Evolutionary conservation across 164 flowering plant species (phyloP).

Genomic region (Sextonia rubra): DNA sequence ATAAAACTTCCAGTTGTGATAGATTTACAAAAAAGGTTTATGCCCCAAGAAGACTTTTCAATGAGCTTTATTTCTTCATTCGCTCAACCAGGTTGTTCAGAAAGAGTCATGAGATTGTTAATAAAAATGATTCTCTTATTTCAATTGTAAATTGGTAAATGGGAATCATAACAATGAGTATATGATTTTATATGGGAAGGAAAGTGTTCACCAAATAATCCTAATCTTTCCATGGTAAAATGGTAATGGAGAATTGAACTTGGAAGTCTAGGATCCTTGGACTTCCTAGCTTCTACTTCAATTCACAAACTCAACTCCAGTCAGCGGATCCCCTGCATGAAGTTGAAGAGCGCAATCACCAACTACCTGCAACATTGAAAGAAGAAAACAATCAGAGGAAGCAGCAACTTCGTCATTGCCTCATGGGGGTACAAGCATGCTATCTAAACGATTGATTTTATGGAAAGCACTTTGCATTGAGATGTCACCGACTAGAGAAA

Average conservation of each 20-base stretch:
- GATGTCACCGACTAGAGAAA: background rate
- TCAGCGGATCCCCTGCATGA: conserved; percentile 56
- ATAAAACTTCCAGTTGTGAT: no score
- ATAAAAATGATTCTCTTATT: no score
- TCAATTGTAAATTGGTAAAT: no score
- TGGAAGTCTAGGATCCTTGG: background rate
- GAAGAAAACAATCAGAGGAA: background rate
- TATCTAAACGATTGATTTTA: background rate
- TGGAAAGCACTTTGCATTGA: background rate
- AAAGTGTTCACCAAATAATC: no score
- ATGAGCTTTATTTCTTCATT: no score
- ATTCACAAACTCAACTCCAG: conserved; percentile 66
- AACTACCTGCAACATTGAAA: conserved; percentile 41
- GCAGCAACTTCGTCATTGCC: background rate
- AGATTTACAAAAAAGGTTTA: no score
- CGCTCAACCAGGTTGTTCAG: no score
- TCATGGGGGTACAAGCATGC: background rate
- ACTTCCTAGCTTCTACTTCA: conserved; percentile 18
- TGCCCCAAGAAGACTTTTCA: no score
- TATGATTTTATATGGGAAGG: no score
- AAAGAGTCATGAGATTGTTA: no score
- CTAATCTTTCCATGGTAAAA: no score
- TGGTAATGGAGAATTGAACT: background rate
- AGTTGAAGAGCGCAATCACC: conserved; percentile 87
- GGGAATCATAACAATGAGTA: no score